Conservation (phyloP, 106 monocot genomes). For the Platanthera guangdongensis region DNA sequence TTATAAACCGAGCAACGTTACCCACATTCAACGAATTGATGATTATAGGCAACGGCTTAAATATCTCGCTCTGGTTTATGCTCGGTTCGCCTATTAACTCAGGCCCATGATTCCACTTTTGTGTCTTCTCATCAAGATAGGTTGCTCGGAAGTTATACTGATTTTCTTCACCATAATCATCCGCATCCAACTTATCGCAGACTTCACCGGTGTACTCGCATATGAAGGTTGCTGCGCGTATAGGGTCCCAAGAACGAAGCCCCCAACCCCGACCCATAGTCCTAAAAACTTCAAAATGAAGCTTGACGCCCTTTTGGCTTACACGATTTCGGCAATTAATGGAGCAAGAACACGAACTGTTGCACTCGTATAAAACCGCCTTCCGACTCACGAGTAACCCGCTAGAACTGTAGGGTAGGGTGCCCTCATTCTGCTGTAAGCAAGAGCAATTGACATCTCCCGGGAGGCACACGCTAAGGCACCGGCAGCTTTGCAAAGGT, state of each 20-base stretch:
- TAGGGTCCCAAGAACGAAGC: slow-evolving; percentile 87
- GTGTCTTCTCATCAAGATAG: slow-evolving; percentile 30
- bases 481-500: slow-evolving; percentile 43
- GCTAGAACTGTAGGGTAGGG: slow-evolving; percentile 56
- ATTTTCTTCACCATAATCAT: slow-evolving; percentile 36
- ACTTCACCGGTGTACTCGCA: slow-evolving; percentile 73
- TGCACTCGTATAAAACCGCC: slow-evolving; percentile 67
- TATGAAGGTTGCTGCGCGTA: slow-evolving; percentile 71
- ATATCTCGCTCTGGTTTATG: slow-evolving; percentile 12
- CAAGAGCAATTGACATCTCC: slow-evolving; percentile 59
- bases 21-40: slow-evolving; percentile 58
- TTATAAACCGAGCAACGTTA: slow-evolving; percentile 65
- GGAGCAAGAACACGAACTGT: slow-evolving; percentile 42
- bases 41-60: slow-evolving; percentile 31
- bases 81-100: slow-evolving; percentile 59
- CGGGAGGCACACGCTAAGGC: slow-evolving; percentile 55
- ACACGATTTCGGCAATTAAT: slow-evolving; percentile 57
- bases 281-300: slow-evolving; percentile 79
- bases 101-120: slow-evolving; percentile 68
- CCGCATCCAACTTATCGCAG: slow-evolving; percentile 18
- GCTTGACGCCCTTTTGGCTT: slow-evolving; percentile 50
- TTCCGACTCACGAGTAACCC: slow-evolving; percentile 53
- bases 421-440: slow-evolving; percentile 45
- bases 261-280: slow-evolving; percentile 81
- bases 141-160: slow-evolving; percentile 45